phyloP scores from a whole-genome alignment of 768 basidiomycete genomes.

The Agaricus blazei region DNA sequence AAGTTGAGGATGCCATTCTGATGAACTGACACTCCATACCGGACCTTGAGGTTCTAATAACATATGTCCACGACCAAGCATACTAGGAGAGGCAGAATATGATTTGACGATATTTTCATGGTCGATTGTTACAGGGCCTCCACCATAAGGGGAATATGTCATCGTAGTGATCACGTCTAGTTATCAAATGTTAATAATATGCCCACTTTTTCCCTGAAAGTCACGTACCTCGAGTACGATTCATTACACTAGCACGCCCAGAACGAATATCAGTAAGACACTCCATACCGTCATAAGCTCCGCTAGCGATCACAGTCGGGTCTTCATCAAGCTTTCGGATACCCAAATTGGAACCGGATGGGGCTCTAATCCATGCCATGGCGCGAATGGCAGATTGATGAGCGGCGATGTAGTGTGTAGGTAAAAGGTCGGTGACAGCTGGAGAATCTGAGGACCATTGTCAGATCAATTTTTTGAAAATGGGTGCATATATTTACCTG shows the following conservation, averaged over 20 bases:
- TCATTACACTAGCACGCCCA: conserved; percentile 59
- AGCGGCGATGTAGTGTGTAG: conserved; percentile 65
- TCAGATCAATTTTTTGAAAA: not conserved
- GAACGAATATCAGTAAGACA: conserved; percentile 77
- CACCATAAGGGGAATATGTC: conserved; percentile 61
- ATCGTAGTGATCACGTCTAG: conserved; percentile 72
- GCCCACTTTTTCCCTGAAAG: not conserved
- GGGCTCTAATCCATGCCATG: conserved; percentile 69
- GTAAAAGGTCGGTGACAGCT: conserved; percentile 41
- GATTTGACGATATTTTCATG: conserved; percentile 78
- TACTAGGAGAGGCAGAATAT: conserved; percentile 65
- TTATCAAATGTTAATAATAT: not conserved
- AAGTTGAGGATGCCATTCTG: conserved; percentile 85
- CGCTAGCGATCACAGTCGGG: conserved; percentile 71
- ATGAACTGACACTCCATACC: conserved; percentile 73
- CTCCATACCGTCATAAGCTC: conserved; percentile 77
- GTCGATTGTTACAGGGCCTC: conserved; percentile 74
- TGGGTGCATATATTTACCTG: conserved; percentile 22
- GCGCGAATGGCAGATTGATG: conserved; percentile 81
- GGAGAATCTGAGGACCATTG: conserved; percentile 16
- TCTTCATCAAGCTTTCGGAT: conserved; percentile 41
- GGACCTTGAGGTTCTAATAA: conserved; percentile 74
- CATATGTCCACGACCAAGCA: conserved; percentile 69
- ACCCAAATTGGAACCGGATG: conserved; percentile 48
- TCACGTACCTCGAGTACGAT: conserved; percentile 65